These are phyloP conservation scores for slime mould (Dictyostelium discoideum) DNA, from an alignment of 78 protist species.

Conservation along the genomic window dicty_2.7 NC_007091.3:4953501-4954000, in stretches of 20 bases:
- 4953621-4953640: constrained; percentile 34
- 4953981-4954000: not conserved
- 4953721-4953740: not conserved
- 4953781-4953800: no score
- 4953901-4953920: no score
- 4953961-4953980: not conserved
- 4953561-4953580: constrained; percentile 75
- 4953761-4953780: not conserved
- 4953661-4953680: not conserved
- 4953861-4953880: no score
- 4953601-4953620: constrained; percentile 57
- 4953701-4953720: not conserved
- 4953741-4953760: not conserved
- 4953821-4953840: not conserved
- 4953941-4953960: not conserved
- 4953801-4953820: no score
- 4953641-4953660: not conserved
- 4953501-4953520: not conserved
- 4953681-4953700: not conserved
- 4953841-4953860: not conserved
- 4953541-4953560: constrained; percentile 3
- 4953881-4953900: no score
- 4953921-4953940: no score
- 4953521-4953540: not conserved
- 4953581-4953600: constrained; percentile 36